These are phyloP conservation scores for Coccomyxa sp. DNA, from an alignment of 139 green algal species.

Conservation along the genomic window DNA sequence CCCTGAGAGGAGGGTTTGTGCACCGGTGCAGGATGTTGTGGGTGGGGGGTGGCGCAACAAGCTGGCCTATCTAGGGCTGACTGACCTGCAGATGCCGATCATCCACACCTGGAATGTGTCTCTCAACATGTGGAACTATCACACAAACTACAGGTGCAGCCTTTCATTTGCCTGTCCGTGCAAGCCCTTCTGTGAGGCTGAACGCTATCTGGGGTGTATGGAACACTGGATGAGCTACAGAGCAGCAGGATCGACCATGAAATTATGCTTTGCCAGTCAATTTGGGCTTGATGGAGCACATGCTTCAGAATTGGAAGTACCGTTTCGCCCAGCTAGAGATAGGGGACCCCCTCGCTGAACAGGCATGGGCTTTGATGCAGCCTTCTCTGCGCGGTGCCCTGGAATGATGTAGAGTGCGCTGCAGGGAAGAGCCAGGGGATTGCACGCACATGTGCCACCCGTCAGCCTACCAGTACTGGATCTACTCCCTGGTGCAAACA, in stretches of 20 bases:
- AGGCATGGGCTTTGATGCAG: too few species aligned
- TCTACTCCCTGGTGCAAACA: background rate
- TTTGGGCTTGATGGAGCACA: too few species aligned
- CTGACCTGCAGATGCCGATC: slow-evolving; percentile 10
- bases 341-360: too few species aligned
- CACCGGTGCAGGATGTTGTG: slow-evolving; percentile 20
- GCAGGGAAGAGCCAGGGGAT: background rate
- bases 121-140: slow-evolving; percentile 12
- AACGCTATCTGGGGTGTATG: too few species aligned
- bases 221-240: too few species aligned
- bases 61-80: slow-evolving; percentile 5
- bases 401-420: too few species aligned
- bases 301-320: too few species aligned
- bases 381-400: too few species aligned
- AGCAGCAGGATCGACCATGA: too few species aligned
- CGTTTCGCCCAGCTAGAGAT: too few species aligned
- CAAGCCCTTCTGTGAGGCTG: background rate
- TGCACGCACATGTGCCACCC: background rate
- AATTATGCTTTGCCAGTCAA: too few species aligned
- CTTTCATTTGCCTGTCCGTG: background rate
- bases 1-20: too few species aligned
- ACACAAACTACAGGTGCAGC: slow-evolving; percentile 10
- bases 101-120: slow-evolving; percentile 25
- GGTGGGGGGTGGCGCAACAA: slow-evolving; percentile 22
- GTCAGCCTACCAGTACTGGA: background rate